Base-by-base conservation (phyloP, 1,139 yeast genomes). In the Suhomyces bokatorum region DNA sequence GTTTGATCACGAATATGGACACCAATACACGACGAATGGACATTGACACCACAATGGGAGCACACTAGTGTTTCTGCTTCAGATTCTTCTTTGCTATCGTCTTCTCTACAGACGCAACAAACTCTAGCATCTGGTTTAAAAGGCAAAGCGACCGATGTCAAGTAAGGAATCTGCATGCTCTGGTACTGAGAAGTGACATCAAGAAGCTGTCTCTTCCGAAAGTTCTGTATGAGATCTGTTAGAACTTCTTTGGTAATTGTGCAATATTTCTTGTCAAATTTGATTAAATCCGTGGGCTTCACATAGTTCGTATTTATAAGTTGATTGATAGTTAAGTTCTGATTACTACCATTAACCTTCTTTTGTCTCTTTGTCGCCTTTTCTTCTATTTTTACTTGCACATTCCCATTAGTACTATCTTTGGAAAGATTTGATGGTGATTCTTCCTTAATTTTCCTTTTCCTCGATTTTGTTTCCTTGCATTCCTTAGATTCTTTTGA, bases 21-120 rank as follows among this genome's bases (percentile, higher is more conserved):
- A 1, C 96, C 96, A 56, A 84, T 83, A 60, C 97, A 90, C 0
- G 77, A 63, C 1, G 77, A 67, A 60, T 91, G 98, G 1, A 85
- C 90, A 45, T 74, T 75, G 22, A 88, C 68, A 0, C 88, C 87
- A 68, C 98, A 91, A 17, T 74, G 70, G 1, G 73, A 63, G 60
- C 97, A 91, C 1, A 73, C 66, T n/a, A 80, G 54, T 57, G 76
- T 69, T 15, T 74, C 77, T 15, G 53, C 43, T 3, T 49, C 33
- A 3, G 55, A 42, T 9, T 43, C 36, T 14, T 49, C 51, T 3
- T 43, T 31, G 5, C 51, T 56, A 35, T 71, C 80, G 8, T 62
- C 54, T 37, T 69, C 75, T n/a, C 77, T 65, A 55, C 93, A 85
- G 0, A 84, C 77, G 43, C 79, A 74, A 53, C 90, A 85, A 10